A percentile compares a stretch with the other conserved stretches of the same genome.
Conservation (phyloP, 2,329 filamentous ascomycete genomes). For the Penicillium sp. region DNA sequence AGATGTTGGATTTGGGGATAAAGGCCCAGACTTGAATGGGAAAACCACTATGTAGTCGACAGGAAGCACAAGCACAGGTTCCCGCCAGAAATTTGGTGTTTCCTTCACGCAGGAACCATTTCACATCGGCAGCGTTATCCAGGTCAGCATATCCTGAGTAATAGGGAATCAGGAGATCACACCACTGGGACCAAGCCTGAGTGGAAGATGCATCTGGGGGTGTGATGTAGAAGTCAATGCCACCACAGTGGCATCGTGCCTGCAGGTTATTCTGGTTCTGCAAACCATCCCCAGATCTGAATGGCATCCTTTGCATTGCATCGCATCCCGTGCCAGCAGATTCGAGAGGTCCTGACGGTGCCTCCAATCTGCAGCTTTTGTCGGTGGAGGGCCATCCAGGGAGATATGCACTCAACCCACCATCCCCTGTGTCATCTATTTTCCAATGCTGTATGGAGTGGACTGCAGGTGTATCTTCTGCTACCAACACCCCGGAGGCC, state of each 20-base stretch:
- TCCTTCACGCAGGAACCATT: conserved; percentile 62
- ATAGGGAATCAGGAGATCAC: conserved; percentile 59
- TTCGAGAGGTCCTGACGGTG: not conserved
- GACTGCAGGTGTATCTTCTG: conserved; percentile 23
- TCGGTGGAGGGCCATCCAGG: conserved; percentile 22
- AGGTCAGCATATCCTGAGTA: conserved; percentile 36
- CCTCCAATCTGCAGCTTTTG: conserved; percentile 29
- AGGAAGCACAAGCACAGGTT: conserved; percentile 65
- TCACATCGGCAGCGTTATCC: conserved; percentile 54
- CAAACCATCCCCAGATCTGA: not conserved
- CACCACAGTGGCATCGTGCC: conserved; percentile 59
- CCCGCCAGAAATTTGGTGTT: conserved; percentile 61
- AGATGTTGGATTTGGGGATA: conserved; percentile 62
- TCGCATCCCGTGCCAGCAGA: not conserved
- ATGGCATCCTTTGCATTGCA: not conserved
- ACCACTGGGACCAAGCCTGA: conserved; percentile 52
- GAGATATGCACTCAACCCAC: conserved; percentile 35
- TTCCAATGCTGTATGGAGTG: conserved; percentile 35
- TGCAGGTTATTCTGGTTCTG: conserved; percentile 19
- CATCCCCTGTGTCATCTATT: conserved; percentile 33
- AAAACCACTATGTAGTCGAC: conserved; percentile 63
- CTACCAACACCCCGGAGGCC: conserved; percentile 38
- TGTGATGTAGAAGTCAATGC: conserved; percentile 60
- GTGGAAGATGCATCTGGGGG: conserved; percentile 56
- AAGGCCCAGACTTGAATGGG: conserved; percentile 70